phyloP scores from a whole-genome alignment of 2,329 filamentous ascomycete genomes.

The Helminthosporium solani region DNA sequence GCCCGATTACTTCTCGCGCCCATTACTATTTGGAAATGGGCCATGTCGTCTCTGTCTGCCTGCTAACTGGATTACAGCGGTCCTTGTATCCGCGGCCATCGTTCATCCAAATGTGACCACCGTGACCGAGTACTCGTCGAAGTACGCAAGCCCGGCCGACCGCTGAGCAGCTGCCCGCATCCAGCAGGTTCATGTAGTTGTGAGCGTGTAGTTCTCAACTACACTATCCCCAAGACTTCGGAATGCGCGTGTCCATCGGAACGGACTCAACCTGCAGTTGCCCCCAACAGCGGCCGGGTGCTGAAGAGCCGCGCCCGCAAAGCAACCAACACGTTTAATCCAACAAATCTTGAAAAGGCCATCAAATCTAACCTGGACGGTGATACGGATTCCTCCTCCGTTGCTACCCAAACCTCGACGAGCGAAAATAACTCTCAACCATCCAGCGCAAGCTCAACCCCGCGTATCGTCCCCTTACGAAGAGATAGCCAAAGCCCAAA shows the following conservation, averaged over 20 bases:
- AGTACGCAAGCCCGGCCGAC: conserved; percentile 70
- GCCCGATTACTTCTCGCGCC: neutral
- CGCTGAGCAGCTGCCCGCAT: conserved; percentile 69
- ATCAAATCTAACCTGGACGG: conserved; percentile 35
- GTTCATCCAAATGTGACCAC: conserved; percentile 73
- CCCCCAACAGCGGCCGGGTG: conserved; percentile 29
- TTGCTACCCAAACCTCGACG: conserved; percentile 32
- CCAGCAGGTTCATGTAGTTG: conserved; percentile 63
- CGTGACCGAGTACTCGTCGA: conserved; percentile 68
- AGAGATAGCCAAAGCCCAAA: conserved; percentile 19
- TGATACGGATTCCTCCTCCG: conserved; percentile 36
- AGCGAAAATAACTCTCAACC: conserved; percentile 37
- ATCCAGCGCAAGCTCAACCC: conserved; percentile 43
- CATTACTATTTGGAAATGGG: neutral
- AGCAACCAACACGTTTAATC: conserved; percentile 26
- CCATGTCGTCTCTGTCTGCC: neutral
- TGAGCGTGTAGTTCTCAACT: conserved; percentile 58
- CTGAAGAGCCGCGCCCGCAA: conserved; percentile 35
- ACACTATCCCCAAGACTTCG: conserved; percentile 45
- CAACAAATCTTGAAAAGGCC: conserved; percentile 35
- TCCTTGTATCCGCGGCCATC: conserved; percentile 74
- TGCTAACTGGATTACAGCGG: conserved; percentile 51
- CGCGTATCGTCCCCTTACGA: conserved; percentile 30
- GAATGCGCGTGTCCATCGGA: conserved; percentile 42
- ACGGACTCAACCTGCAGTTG: conserved; percentile 22